phyloP scores from a whole-genome alignment of 768 basidiomycete species.

The Naganishia kalamii region DNA sequence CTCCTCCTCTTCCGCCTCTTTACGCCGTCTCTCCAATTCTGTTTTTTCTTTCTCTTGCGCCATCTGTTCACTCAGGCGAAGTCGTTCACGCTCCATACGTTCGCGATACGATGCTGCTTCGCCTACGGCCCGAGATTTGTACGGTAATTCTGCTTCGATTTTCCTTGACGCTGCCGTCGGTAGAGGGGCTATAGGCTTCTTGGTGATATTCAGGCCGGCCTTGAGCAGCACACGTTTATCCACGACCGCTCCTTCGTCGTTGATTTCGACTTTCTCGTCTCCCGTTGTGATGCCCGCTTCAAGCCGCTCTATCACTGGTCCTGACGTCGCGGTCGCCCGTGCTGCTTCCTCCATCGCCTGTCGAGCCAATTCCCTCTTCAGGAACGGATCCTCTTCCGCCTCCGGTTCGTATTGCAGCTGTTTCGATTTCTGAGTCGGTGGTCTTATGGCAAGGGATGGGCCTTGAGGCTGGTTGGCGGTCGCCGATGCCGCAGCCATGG shows the following conservation, averaged over 20 bases:
- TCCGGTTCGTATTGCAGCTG: constrained; percentile 30
- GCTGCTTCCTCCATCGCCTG: constrained; percentile 30
- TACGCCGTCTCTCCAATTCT: constrained; percentile 56
- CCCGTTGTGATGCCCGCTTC: constrained; percentile 17
- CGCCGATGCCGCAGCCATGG: constrained; percentile 63
- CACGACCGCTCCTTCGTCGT: constrained; percentile 95
- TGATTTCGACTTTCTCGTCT: constrained; percentile 69
- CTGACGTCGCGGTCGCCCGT: constrained; percentile 6
- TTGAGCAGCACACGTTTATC: constrained; percentile 87
- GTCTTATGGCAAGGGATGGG: constrained; percentile 39
- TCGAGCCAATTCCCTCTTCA: constrained; percentile 21
- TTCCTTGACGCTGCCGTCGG: constrained; percentile 7
- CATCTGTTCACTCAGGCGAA: constrained; percentile 73
- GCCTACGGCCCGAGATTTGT: constrained; percentile 63
- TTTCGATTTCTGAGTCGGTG: constrained; percentile 26
- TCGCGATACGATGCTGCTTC: constrained; percentile 71
- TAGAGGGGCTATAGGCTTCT: constrained; percentile 50
- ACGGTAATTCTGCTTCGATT: constrained; percentile 23
- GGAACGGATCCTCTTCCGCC: constrained; percentile 44
- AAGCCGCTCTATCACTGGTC: constrained; percentile 2
- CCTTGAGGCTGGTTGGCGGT: constrained; percentile 25
- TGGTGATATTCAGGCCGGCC: constrained; percentile 82
- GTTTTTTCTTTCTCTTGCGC: constrained; percentile 61
- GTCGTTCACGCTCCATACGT: constrained; percentile 72
- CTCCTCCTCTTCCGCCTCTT: constrained; percentile 62